These are phyloP conservation scores for Citrullus amarus DNA, from an alignment of 306 rosid species.

Conservation along the genomic window DNA sequence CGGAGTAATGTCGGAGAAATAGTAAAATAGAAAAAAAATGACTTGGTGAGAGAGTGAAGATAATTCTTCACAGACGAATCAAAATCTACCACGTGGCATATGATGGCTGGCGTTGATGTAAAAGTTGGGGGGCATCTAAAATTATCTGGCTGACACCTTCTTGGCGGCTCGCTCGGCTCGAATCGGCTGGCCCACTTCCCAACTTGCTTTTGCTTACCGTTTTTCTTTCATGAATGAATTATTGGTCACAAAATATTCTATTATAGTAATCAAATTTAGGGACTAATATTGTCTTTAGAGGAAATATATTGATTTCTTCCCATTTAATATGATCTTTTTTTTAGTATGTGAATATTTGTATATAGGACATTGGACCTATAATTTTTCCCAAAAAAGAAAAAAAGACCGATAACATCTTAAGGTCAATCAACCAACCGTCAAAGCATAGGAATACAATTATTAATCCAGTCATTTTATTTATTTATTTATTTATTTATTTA, in stretches of 20 bases:
- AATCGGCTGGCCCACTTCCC: not conserved
- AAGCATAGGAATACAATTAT: too few species aligned
- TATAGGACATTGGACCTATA: too few species aligned
- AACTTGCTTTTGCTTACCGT: not conserved
- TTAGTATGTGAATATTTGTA: too few species aligned
- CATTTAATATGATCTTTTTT: not conserved
- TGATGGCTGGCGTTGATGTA: constrained; percentile 1
- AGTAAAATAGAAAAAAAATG: not conserved
- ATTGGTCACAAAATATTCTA: too few species aligned
- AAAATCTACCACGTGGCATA: not conserved
- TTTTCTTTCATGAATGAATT: not conserved
- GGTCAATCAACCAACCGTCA: too few species aligned
- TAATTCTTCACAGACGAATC: not conserved
- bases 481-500: too few species aligned
- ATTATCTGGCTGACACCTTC: constrained; percentile 3
- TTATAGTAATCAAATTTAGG: too few species aligned
- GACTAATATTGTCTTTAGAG: too few species aligned
- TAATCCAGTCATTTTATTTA: too few species aligned
- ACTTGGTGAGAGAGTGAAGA: not conserved
- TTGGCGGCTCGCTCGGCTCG: constrained; percentile 1
- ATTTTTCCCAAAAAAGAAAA: too few species aligned
- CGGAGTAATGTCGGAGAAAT: not conserved
- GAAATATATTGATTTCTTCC: too few species aligned
- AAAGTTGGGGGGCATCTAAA: not conserved
- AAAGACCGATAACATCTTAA: too few species aligned